Conservation (phyloP, 257 asterid genomes). For the Solanum infundibuliforme region DNA sequence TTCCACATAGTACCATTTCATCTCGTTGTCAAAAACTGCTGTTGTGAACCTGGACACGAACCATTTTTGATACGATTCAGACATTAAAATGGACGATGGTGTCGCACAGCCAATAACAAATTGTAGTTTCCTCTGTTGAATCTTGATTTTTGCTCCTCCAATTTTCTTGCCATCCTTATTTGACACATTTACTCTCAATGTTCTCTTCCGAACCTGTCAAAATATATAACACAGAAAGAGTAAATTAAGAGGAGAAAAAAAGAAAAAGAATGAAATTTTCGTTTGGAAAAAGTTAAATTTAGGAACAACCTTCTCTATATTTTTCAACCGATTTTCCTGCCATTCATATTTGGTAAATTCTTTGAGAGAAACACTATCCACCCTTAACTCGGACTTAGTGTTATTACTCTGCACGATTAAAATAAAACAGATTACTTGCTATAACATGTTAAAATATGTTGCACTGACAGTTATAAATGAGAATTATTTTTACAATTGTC, state of each 20-base stretch:
- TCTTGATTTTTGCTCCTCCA: constrained; percentile 19
- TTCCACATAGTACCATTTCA: constrained; percentile 53
- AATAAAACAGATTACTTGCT: background rate
- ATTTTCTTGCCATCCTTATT: constrained; percentile 19
- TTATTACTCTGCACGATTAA: constrained; percentile 15
- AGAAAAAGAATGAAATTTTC: background rate
- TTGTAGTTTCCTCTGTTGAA: constrained; percentile 25
- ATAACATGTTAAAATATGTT: background rate
- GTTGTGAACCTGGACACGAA: constrained; percentile 36
- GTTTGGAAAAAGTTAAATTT: background rate
- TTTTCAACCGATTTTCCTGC: constrained; percentile 22
- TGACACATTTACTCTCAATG: background rate
- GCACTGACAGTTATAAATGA: background rate
- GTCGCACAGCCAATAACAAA: constrained; percentile 34
- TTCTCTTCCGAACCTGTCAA: background rate
- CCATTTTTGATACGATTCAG: constrained; percentile 35
- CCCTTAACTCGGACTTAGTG: constrained; percentile 24
- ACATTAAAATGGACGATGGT: constrained; percentile 15
- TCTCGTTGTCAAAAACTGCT: constrained; percentile 36
- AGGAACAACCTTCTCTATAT: constrained; percentile 15
- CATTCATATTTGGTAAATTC: constrained; percentile 29
- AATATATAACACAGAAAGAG: background rate
- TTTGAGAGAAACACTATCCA: constrained; percentile 40
- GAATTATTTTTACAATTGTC: background rate
- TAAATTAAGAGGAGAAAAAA: background rate